Evolutionary conservation across 495 filamentous ascomycete species (phyloP).

Genomic region (Ascobolus immersus): DNA sequence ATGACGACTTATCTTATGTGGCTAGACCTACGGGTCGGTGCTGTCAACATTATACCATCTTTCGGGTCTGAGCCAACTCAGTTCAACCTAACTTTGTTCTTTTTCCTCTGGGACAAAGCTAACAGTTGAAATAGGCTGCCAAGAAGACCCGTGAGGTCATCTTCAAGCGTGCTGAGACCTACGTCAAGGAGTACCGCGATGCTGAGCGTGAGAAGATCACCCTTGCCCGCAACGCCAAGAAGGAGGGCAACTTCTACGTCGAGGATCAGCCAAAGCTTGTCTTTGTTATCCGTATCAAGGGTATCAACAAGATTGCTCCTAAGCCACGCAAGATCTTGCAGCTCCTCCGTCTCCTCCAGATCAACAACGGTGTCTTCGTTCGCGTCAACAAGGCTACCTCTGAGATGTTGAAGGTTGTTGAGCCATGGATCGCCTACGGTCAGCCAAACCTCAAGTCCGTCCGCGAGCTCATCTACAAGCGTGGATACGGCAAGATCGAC

Average conservation of each 20-base stretch:
- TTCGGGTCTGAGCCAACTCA: slow-evolving; percentile 75
- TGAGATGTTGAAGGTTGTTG: slow-evolving; percentile 94
- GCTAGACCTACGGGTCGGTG: slow-evolving; percentile 84
- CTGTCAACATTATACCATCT: slow-evolving; percentile 97
- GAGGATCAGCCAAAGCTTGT: slow-evolving; percentile 83
- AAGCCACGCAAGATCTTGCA: slow-evolving; percentile 99
- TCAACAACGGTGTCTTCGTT: slow-evolving; percentile 99
- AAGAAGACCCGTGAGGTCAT: slow-evolving; percentile 92
- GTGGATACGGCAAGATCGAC: slow-evolving; percentile 90
- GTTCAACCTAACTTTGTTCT: slow-evolving; percentile 1
- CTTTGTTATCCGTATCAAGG: slow-evolving; percentile 99
- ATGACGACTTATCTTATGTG: slow-evolving; percentile 44
- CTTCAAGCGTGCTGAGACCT: slow-evolving; percentile 99
- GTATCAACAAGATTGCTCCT: slow-evolving; percentile 99
- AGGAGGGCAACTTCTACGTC: slow-evolving; percentile 81
- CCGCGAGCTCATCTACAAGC: slow-evolving; percentile 98
- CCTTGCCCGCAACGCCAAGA: slow-evolving; percentile 62
- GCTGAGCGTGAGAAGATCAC: slow-evolving; percentile 96
- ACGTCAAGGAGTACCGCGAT: slow-evolving; percentile 97
- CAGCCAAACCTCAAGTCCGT: slow-evolving; percentile 98
- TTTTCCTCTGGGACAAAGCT: slow-evolving; percentile 17
- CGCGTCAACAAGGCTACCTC: slow-evolving; percentile 89
- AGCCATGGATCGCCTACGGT: slow-evolving; percentile 95
- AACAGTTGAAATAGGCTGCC: slow-evolving; percentile 39
- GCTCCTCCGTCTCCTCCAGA: slow-evolving; percentile 94